Conservation (phyloP, 441 rosid species). For the Croton laevigatus region DNA sequence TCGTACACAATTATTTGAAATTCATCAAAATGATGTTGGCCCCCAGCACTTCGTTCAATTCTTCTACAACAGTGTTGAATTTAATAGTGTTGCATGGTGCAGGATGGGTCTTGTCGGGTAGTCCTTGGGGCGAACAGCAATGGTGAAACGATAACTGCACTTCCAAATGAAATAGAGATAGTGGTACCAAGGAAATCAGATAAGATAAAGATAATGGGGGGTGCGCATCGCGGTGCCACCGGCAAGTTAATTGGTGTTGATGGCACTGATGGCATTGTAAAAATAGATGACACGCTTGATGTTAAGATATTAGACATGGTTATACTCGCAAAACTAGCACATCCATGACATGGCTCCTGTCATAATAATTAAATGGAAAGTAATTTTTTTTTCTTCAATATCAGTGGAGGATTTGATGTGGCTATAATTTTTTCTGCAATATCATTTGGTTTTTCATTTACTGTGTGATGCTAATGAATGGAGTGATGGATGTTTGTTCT, state of each 20-base stretch:
- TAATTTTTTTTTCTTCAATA: not conserved
- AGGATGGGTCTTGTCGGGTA: conserved; percentile 90
- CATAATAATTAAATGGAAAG: conserved; percentile 8
- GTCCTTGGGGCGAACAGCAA: conserved; percentile 61
- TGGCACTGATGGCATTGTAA: conserved; percentile 87
- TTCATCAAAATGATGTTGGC: not conserved
- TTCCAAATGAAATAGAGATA: conserved; percentile 58
- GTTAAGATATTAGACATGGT: conserved; percentile 88
- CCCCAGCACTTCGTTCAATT: too few species aligned
- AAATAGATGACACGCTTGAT: conserved; percentile 80
- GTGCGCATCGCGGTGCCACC: conserved; percentile 67
- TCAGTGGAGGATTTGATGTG: not conserved
- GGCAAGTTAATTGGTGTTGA: conserved; percentile 96
- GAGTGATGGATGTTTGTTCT: too few species aligned
- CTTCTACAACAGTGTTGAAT: not conserved
- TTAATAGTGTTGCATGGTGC: conserved; percentile 14
- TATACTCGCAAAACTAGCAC: conserved; percentile 66
- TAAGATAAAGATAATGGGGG: conserved; percentile 85
- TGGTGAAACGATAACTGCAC: conserved; percentile 52
- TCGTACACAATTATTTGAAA: too few species aligned
- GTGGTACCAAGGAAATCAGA: conserved; percentile 81
- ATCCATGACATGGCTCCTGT: conserved; percentile 21
- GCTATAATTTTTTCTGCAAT: not conserved
- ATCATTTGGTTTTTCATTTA: not conserved
- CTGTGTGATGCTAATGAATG: not conserved